Percentiles rank a stretch among this genome's conserved stretches.
These are phyloP conservation scores for Penicillium sp. DNA, from an alignment of 2,329 filamentous ascomycete species.

Conservation along the genomic window DNA sequence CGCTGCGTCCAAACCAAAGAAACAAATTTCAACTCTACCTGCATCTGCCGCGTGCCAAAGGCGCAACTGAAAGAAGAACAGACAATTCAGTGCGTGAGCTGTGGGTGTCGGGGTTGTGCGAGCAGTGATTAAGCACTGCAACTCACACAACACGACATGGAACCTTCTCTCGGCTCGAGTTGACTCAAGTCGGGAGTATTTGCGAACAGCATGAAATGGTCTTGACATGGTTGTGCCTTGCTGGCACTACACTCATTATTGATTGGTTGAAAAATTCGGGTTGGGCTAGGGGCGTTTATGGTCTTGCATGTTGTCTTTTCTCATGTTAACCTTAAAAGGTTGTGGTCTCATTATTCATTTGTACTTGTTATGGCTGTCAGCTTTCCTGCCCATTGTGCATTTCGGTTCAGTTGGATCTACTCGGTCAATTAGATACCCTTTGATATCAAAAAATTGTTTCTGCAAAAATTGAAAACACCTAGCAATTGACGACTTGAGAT, in stretches of 20 bases:
- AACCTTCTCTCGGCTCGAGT: neutral
- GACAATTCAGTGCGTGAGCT: constrained; percentile 90
- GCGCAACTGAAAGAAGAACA: constrained; percentile 88
- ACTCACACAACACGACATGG: no score
- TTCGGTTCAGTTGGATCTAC: constrained; percentile 7
- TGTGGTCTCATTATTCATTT: neutral
- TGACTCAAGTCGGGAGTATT: neutral
- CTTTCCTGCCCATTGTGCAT: neutral
- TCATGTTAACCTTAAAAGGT: no score
- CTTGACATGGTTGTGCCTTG: neutral
- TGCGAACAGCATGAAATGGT: neutral
- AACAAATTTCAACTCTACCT: constrained; percentile 97
- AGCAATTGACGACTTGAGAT: no score
- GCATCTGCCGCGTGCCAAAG: constrained; percentile 93
- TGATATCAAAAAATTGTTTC: neutral
- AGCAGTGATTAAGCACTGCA: constrained; percentile 69
- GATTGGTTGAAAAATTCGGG: neutral
- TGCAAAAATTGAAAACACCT: no score
- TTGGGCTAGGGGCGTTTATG: constrained; percentile 13
- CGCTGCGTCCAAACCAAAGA: constrained; percentile 99
- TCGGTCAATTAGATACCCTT: constrained; percentile 31
- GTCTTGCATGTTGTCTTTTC: constrained; percentile 20
- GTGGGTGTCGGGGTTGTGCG: constrained; percentile 87
- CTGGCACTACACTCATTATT: neutral
- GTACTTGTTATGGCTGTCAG: neutral